phyloP scores from a whole-genome alignment of 371 early-diverging fungal species.

The Mucor racemosus region DNA sequence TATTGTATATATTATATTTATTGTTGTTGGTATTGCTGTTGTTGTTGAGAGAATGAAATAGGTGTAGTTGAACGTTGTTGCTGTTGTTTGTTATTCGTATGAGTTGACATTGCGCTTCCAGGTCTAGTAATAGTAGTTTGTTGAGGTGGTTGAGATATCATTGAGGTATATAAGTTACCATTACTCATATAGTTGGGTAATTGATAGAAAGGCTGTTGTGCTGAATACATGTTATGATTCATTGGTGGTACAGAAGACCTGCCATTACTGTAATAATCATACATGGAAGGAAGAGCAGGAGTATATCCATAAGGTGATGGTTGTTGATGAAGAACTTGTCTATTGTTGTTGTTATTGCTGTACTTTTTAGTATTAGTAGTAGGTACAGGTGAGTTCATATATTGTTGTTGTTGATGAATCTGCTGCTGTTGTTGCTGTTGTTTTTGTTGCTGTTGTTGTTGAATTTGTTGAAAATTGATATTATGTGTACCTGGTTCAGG shows the following conservation, averaged over 20 bases:
- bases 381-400: not conserved
- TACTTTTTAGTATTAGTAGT: not conserved
- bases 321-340: conserved; percentile 37
- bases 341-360: not conserved
- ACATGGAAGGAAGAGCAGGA: conserved; percentile 7
- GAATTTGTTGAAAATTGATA: too few relatives aligned
- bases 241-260: conserved; percentile 21
- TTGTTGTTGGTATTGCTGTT: not conserved
- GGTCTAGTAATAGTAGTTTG: not conserved
- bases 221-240: conserved; percentile 1
- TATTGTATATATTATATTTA: not conserved
- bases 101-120: not conserved
- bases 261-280: conserved; percentile 11
- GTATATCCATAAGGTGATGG: conserved; percentile 17
- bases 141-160: not conserved
- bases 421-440: too few relatives aligned
- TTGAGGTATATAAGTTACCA: conserved; percentile 2
- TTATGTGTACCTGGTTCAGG: conserved; percentile 53
- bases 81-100: not conserved
- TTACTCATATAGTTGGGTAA: conserved; percentile 5
- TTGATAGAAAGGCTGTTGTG: conserved; percentile 6
- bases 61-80: not conserved
- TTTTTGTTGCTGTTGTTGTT: too few relatives aligned
- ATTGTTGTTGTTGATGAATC: conserved; percentile 19
- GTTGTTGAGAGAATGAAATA: not conserved